Evolutionary conservation across 106 monocot genomes (phyloP).

Genomic region (Acorus gramineus): DNA sequence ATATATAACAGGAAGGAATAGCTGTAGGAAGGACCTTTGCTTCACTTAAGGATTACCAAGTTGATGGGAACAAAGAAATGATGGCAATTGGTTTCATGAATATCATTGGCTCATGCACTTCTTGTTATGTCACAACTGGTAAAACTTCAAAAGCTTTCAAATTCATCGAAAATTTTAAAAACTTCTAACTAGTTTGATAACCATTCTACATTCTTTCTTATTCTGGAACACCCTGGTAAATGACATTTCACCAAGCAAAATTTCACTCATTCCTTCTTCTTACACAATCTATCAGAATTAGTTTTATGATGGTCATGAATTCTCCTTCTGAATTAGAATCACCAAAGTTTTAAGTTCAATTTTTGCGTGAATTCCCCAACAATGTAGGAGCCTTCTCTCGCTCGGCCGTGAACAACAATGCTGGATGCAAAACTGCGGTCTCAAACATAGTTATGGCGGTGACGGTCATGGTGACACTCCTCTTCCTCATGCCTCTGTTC

Average conservation of each 20-base stretch:
- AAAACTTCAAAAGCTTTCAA: neutral
- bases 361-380: too few relatives aligned
- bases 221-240: too few relatives aligned
- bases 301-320: too few relatives aligned
- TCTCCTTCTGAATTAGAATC: too few relatives aligned
- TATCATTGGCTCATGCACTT: constrained; percentile 80
- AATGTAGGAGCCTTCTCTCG: constrained; percentile 75
- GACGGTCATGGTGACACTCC: constrained; percentile 78
- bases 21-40: constrained; percentile 95
- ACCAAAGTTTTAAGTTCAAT: too few relatives aligned
- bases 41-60: constrained; percentile 71
- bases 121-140: constrained; percentile 87
- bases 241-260: too few relatives aligned
- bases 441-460: constrained; percentile 82
- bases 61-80: constrained; percentile 97
- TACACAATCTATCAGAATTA: too few relatives aligned
- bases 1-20: constrained; percentile 62
- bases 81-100: constrained; percentile 98
- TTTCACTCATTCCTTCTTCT: too few relatives aligned
- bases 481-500: constrained; percentile 91
- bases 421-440: constrained; percentile 87
- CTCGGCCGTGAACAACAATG: constrained; percentile 86
- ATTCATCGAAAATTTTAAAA: too few relatives aligned
- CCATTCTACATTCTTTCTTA: too few relatives aligned
- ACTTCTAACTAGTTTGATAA: too few relatives aligned